A percentile compares a stretch with the other conserved stretches of the same genome.
phyloP scores from a whole-genome alignment of 306 rosid genomes.

The Senna tora region DNA sequence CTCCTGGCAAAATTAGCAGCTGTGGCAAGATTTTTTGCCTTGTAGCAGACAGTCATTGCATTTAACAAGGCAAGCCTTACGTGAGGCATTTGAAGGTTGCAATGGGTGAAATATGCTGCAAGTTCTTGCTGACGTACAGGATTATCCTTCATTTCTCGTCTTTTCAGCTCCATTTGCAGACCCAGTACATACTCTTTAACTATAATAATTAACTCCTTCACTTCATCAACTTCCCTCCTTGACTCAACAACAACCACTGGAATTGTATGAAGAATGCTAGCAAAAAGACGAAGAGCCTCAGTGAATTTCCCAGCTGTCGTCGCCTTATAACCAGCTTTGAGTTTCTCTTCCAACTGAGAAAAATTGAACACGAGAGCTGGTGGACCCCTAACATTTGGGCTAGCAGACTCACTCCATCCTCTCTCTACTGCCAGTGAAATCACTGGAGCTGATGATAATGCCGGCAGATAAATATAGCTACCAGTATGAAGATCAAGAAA shows the following conservation, averaged over 20 bases:
- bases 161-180: slow-evolving; percentile 79
- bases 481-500: slow-evolving; percentile 83
- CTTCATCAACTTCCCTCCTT: slow-evolving; percentile 95
- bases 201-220: slow-evolving; percentile 78
- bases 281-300: slow-evolving; percentile 73
- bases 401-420: slow-evolving; percentile 83
- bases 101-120: slow-evolving; percentile 95
- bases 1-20: slow-evolving; percentile 89
- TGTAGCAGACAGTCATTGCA: slow-evolving; percentile 78
- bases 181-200: slow-evolving; percentile 87
- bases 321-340: slow-evolving; percentile 86
- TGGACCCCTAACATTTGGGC: slow-evolving; percentile 81
- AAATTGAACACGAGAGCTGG: slow-evolving; percentile 80
- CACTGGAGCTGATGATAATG: slow-evolving; percentile 81
- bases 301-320: slow-evolving; percentile 80
- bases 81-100: slow-evolving; percentile 91
- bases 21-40: slow-evolving; percentile 80
- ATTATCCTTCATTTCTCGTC: slow-evolving; percentile 71
- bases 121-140: slow-evolving; percentile 88
- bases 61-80: slow-evolving; percentile 78
- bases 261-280: slow-evolving; percentile 75
- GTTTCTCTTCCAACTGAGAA: slow-evolving; percentile 88
- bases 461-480: slow-evolving; percentile 79
- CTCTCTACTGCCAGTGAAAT: slow-evolving; percentile 85
- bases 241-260: slow-evolving; percentile 89